Evolutionary conservation across 129 eudicot species (phyloP).

Genomic region (Chrysanthemum seticuspe): DNA sequence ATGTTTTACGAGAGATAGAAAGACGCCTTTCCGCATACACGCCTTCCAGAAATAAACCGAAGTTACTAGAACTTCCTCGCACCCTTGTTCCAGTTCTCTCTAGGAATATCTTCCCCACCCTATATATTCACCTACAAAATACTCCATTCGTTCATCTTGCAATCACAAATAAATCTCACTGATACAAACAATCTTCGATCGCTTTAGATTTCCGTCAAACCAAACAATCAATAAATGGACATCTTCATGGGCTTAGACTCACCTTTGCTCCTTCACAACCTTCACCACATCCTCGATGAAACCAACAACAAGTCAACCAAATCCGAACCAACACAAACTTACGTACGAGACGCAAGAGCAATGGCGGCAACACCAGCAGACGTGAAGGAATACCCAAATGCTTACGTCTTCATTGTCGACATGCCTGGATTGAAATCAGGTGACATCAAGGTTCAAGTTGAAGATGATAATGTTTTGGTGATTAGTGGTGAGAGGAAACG

Average conservation of each 20-base stretch:
- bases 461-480: background rate
- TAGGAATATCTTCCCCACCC: background rate
- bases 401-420: background rate
- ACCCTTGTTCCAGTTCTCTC: background rate
- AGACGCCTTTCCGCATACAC: too few species aligned
- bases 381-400: background rate
- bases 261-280: background rate
- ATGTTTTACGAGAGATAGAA: too few species aligned
- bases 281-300: background rate
- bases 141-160: too few species aligned
- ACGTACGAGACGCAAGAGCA: slow-evolving; percentile 9
- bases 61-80: background rate
- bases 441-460: background rate
- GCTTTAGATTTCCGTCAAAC: too few species aligned
- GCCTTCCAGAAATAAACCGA: background rate
- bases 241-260: slow-evolving; percentile 1
- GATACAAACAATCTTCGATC: too few species aligned
- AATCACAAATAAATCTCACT: too few species aligned
- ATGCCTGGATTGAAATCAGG: background rate
- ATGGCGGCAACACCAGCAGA: slow-evolving; percentile 1
- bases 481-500: background rate
- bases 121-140: background rate
- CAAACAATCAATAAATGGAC: background rate
- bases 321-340: background rate
- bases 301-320: background rate